Evolutionary conservation across 2,329 filamentous ascomycete species (phyloP).

Genomic region (Grosmannia clavigera): DNA sequence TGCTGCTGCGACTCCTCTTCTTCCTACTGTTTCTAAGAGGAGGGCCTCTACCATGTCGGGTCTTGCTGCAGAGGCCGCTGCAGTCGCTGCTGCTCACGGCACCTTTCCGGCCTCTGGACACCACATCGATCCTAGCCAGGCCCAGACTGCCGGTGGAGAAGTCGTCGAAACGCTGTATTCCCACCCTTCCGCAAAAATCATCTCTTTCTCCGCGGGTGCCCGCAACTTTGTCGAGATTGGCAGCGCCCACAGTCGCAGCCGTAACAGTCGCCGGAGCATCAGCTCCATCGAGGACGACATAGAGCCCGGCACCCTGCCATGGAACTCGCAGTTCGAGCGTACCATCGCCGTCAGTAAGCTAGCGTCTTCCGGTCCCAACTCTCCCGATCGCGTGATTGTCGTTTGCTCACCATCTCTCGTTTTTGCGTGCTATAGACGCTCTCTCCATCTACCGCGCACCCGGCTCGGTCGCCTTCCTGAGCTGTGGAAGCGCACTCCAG

Average conservation of each 20-base stretch:
- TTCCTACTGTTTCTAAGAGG: neutral
- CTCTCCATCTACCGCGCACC: constrained; percentile 78
- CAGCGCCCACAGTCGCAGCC: constrained; percentile 13
- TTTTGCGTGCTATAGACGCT: constrained; percentile 35
- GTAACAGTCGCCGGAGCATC: constrained; percentile 6
- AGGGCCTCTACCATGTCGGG: constrained; percentile 1
- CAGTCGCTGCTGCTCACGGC: constrained; percentile 3
- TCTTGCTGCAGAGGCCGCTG: constrained; percentile 9
- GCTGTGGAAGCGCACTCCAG: constrained; percentile 70
- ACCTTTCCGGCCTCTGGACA: constrained; percentile 1
- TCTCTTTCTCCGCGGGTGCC: constrained; percentile 34
- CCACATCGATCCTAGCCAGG: neutral
- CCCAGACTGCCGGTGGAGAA: constrained; percentile 7
- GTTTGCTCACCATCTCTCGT: neutral
- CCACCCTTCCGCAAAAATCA: constrained; percentile 60
- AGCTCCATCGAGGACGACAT: constrained; percentile 23
- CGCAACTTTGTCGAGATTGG: constrained; percentile 21
- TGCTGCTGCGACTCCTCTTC: neutral
- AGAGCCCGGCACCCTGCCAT: constrained; percentile 53
- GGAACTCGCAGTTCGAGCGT: constrained; percentile 63
- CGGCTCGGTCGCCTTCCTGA: constrained; percentile 77
- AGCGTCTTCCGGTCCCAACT: neutral
- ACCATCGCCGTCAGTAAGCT: constrained; percentile 64
- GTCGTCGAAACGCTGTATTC: constrained; percentile 60
- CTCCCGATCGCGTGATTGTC: neutral